A percentile compares a stretch with the other conserved stretches of the same genome.
phyloP scores from a whole-genome alignment of 2,329 filamentous ascomycete species.

The Dactylellina sp. region DNA sequence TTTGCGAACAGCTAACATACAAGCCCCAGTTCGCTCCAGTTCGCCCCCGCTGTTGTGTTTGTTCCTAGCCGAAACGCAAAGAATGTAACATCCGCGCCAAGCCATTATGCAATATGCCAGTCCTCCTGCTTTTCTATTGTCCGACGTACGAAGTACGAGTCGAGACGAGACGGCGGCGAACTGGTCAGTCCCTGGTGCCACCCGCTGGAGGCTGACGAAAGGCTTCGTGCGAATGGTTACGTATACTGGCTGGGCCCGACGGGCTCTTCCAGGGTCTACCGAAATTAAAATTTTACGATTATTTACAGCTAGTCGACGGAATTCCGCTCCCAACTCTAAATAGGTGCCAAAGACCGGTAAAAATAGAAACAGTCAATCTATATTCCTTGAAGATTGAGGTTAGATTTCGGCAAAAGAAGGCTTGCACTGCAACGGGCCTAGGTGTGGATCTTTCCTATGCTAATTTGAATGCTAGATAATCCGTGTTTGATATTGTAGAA shows the following conservation, averaged over 20 bases:
- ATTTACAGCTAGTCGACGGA: neutral
- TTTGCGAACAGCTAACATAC: no score
- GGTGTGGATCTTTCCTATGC: conserved; percentile 1
- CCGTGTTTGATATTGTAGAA: no score
- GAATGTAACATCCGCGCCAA: no score
- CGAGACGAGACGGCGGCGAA: neutral
- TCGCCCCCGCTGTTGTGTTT: no score
- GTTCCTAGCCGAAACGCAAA: no score
- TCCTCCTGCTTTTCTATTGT: neutral
- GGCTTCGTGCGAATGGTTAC: conserved; percentile 24
- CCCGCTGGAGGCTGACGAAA: conserved; percentile 27
- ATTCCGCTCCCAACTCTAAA: neutral
- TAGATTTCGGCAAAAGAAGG: conserved; percentile 15
- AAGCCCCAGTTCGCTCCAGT: no score
- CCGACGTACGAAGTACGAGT: conserved; percentile 33
- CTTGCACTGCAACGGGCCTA: neutral
- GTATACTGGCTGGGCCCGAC: conserved; percentile 7
- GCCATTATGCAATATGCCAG: no score
- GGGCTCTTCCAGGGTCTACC: conserved; percentile 1
- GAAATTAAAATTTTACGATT: conserved; percentile 33
- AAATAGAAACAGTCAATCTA: neutral
- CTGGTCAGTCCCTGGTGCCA: neutral
- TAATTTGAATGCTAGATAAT: no score
- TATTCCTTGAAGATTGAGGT: neutral
- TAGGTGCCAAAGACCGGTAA: neutral